Evolutionary conservation across 352 stramenopile species (phyloP).

Genomic region (Globisporangium camurandrum): DNA sequence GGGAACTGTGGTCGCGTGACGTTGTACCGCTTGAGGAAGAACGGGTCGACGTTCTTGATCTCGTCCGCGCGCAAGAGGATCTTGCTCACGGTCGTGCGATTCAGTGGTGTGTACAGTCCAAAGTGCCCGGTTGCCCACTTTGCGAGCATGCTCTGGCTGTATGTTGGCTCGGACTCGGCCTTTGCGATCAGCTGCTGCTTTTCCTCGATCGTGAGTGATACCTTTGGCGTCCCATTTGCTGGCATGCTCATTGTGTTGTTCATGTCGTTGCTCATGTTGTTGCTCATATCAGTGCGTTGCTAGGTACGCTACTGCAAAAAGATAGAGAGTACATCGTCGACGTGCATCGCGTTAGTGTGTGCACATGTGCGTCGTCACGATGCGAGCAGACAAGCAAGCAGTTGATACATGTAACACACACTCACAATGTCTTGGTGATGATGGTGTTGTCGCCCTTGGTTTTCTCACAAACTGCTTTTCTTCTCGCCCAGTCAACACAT

Average conservation of each 20-base stretch:
- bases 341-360: too few relatives aligned
- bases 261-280: neutral
- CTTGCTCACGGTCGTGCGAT: constrained; percentile 7
- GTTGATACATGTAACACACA: too few relatives aligned
- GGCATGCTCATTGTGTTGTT: neutral
- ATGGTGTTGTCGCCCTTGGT: too few relatives aligned
- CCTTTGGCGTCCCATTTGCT: neutral
- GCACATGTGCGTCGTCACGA: too few relatives aligned
- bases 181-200: constrained; percentile 7
- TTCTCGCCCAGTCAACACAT: too few relatives aligned
- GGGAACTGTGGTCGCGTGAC: constrained; percentile 7
- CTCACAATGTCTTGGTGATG: too few relatives aligned
- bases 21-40: constrained; percentile 9
- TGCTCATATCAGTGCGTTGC: too few relatives aligned
- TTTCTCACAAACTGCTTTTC: too few relatives aligned
- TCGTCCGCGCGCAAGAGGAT: constrained; percentile 6
- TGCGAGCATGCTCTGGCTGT: constrained; percentile 5
- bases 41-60: constrained; percentile 6
- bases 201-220: constrained; percentile 5
- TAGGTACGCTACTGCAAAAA: too few relatives aligned
- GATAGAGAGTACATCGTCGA: too few relatives aligned
- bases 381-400: too few relatives aligned
- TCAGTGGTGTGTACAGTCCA: constrained; percentile 6
- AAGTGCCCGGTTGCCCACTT: constrained; percentile 4
- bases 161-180: constrained; percentile 3